Percentiles rank a stretch among this genome's conserved stretches.
Conservation (phyloP, 1,139 yeast species). For the Pichia sp. region DNA sequence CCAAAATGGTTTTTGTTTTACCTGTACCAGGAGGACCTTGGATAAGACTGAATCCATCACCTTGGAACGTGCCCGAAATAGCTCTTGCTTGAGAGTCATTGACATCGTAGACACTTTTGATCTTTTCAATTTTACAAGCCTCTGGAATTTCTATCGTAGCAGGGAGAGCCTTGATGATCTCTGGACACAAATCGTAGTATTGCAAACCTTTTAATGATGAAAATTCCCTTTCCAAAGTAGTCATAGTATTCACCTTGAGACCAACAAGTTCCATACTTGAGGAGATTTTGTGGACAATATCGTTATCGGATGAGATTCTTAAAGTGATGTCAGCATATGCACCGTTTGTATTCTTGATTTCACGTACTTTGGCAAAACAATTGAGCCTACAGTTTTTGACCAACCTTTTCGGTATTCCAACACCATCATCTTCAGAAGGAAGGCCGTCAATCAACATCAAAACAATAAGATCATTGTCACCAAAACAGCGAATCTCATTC, state of each 20-base stretch:
- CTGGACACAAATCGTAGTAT: conserved; percentile 67
- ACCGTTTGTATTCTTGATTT: conserved; percentile 59
- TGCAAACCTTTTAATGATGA: conserved; percentile 76
- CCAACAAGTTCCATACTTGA: conserved; percentile 63
- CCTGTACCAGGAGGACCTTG: conserved; percentile 99
- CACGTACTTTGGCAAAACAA: conserved; percentile 77
- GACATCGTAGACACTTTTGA: conserved; percentile 49
- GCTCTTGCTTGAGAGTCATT: conserved; percentile 91
- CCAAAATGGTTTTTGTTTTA: conserved; percentile 93
- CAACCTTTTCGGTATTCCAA: conserved; percentile 20
- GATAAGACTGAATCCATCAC: conserved; percentile 78
- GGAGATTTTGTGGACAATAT: conserved; percentile 50
- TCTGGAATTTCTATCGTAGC: conserved; percentile 38
- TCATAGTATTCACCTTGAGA: conserved; percentile 76
- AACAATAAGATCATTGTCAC: conserved; percentile 77
- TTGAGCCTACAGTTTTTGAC: conserved; percentile 26
- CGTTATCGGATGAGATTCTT: conserved; percentile 46
- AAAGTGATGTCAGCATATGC: conserved; percentile 71
- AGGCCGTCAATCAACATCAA: conserved; percentile 46
- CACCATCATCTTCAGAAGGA: conserved; percentile 19
- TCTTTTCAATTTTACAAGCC: conserved; percentile 31
- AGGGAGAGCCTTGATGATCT: conserved; percentile 65
- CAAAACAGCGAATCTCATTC: conserved; percentile 45
- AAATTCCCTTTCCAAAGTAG: conserved; percentile 90
- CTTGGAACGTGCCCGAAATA: conserved; percentile 63